Base-by-base conservation (phyloP, 2,329 filamentous ascomycete genomes). In the Aspergillus arachidicola region DNA sequence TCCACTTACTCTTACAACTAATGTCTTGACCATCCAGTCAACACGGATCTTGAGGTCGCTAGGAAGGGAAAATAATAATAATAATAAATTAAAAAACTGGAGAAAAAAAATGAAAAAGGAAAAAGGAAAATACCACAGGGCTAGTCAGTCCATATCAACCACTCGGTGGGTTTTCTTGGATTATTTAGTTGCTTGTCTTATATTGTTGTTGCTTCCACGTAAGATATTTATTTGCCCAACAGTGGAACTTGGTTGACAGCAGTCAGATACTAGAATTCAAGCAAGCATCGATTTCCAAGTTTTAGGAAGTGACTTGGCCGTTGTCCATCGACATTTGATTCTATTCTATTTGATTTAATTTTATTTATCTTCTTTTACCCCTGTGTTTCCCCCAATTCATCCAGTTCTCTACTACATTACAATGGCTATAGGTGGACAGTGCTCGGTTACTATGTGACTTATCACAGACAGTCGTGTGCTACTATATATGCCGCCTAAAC, bases 1-100 rank as follows among this genome's bases (percentile, higher is more conserved):
- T 55, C 51, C 51, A 55, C 51, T 21, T 55, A 38, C 51, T 36
- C n/a, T 26, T 38, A 4, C 51, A 38, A 55, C 14, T 55, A 55
- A 38, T 55, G 23, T 16, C 23, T 23, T 36, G 14, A 26, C 34
- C 6, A 11, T 38, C 48, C 48, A 55, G 28, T 38, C 12, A 55
- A 55, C 14, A 7, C 7, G 51, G 32, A 55, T 36, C n/a, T 36
- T 11, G 34, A 26, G 11, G 19, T 55, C 21, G 12, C 32, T 32
- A 38, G 32, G 9, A 10, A 32, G 34, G 6, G 14, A 38, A 36
- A 36, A 36, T 5, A 36, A 6, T 12, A 36, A 14, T 6, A 36
- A 16, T 1, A 16, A 36, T 16, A 16, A 36, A 6, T 6, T 14
- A 7, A 16, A 6, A 36, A 16, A 28, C 26, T 26, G 23, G 23